Evolutionary conservation across 331 rosid genomes (phyloP), one percentile per base, ranked within the genome.

Genomic region (Quercus lobata): DNA sequence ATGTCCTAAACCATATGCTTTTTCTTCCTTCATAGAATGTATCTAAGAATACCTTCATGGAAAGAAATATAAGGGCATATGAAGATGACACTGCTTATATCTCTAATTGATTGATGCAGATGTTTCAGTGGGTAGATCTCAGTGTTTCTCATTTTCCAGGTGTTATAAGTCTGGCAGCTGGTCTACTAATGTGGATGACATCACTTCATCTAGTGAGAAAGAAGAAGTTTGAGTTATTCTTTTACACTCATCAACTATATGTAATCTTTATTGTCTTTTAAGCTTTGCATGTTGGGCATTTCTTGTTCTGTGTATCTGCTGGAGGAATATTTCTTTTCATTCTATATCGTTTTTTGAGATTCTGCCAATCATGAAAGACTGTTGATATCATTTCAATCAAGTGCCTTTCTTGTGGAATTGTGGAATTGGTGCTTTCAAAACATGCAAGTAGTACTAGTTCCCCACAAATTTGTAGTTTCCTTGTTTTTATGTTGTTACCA

Each of bases 211-310:
- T 88, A 63, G 88, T 92, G 71, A 85, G 98, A 79, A 91, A 77
- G 61, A 61, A 88, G 81, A 88, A 91, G 57, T 94, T 94, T 65
- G 97, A 94, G 88, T 54, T 94, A 82, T 94, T 94, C 87, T 94
- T 94, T 88, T 94, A 94, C 87, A 94, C 97, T 16, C 98, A 94
- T 82, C 98, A 94, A 69, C 86, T 94, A 69, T 94, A 94, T 69
- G 76, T 91, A 14, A 83, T 94, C 79, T 94, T 92, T 35, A 81
- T 90, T 35, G 76, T 94, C 82, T 91, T 91, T 81, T 55, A 91
- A 74, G 97, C 97, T 12, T 76, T 94, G 81, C 98, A 94, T 76
- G 95, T 92, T 78, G 98, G 98, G 41, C 97, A 94, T 87, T 89
- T 84, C 83, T 24, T 92, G 76, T 90, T 94, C 82, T 76, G 90